Percentiles rank a stretch among this genome's conserved stretches.
Conservation (phyloP, 2,329 filamentous ascomycete genomes). For the Fusarium sp. region DNA sequence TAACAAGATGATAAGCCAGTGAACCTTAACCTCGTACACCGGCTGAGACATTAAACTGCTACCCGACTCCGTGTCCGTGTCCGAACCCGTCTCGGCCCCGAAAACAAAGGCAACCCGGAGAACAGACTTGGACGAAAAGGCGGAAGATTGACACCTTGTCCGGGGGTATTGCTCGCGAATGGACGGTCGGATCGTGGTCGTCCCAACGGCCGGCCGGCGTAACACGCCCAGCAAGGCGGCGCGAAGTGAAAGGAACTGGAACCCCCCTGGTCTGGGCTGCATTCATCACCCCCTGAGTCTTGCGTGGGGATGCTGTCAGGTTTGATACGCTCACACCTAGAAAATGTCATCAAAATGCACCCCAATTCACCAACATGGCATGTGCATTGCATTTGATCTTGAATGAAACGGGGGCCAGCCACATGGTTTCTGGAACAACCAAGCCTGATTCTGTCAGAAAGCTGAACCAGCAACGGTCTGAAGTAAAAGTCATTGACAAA, state of each 20-base stretch:
- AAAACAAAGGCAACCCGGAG: conserved; percentile 7
- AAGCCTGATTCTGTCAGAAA: conserved; percentile 1
- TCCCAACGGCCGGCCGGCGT: conserved; percentile 28
- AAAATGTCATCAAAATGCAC: neutral
- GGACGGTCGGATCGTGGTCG: conserved; percentile 35
- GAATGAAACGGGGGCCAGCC: conserved; percentile 22
- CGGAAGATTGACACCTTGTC: conserved; percentile 15
- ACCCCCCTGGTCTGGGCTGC: neutral
- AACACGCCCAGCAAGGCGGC: conserved; percentile 36
- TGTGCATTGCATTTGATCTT: conserved; percentile 19
- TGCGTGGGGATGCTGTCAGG: neutral
- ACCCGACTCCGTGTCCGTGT: neutral
- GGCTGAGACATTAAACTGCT: conserved; percentile 2
- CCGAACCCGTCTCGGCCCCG: conserved; percentile 19
- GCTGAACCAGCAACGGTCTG: neutral
- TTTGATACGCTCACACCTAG: neutral
- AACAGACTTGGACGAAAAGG: conserved; percentile 23
- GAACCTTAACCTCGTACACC: neutral
- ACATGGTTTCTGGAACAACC: conserved; percentile 27
- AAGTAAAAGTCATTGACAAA: neutral
- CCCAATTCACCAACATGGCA: conserved; percentile 3
- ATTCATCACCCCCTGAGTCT: neutral
- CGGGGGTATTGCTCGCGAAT: conserved; percentile 18
- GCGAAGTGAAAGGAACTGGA: neutral
- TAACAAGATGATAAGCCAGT: neutral